Conservation (phyloP, 1,284 basidiomycete species). For the Fomitopsis pinicola region DNA sequence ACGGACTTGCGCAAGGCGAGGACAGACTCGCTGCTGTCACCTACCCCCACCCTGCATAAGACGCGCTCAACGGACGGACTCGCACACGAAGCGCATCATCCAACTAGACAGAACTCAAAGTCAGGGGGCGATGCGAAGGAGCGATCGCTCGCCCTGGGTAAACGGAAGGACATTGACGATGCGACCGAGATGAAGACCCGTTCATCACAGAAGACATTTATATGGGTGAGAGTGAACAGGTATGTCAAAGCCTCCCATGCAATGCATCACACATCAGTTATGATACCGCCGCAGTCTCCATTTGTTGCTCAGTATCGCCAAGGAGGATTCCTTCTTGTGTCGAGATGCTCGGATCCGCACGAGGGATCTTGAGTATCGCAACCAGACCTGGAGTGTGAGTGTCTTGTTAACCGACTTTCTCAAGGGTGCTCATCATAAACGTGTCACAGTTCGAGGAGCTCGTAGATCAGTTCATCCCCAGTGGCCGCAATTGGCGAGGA, state of each 20-base stretch:
- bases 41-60: constrained; percentile 22
- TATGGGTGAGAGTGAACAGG: constrained; percentile 77
- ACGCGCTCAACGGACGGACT: constrained; percentile 27
- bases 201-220: constrained; percentile 79
- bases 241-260: constrained; percentile 29
- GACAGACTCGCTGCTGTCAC: constrained; percentile 31
- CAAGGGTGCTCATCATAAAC: constrained; percentile 1
- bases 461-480: constrained; percentile 76
- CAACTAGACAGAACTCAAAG: constrained; percentile 12
- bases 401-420: not conserved
- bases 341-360: constrained; percentile 72
- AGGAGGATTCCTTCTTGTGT: constrained; percentile 69
- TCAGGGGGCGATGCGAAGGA: constrained; percentile 13
- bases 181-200: constrained; percentile 76
- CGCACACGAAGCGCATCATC: constrained; percentile 2
- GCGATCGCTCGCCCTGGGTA: not conserved
- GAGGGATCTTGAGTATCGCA: constrained; percentile 75
- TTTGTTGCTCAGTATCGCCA: constrained; percentile 64
- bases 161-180: constrained; percentile 34
- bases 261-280: not conserved
- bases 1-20: constrained; percentile 56
- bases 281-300: constrained; percentile 43
- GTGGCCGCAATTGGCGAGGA: constrained; percentile 70
- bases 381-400: constrained; percentile 84
- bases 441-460: constrained; percentile 70